Conservation (phyloP, 2,329 filamentous ascomycete species). For the Bipolaris victoriae region DNA sequence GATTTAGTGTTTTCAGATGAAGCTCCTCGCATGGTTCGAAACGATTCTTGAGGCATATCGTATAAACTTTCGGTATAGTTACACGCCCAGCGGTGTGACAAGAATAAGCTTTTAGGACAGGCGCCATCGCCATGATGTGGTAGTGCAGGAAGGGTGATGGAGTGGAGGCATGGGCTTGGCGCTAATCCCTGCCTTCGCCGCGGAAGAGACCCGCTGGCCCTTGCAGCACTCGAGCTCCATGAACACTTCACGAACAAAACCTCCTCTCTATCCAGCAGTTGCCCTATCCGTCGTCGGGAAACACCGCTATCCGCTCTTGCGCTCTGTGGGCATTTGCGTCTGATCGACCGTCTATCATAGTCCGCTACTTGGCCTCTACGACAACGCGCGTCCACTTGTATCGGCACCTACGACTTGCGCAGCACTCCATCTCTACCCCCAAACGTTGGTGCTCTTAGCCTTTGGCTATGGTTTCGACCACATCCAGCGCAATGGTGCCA, state of each 20-base stretch:
- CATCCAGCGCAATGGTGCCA: slow-evolving; percentile 23
- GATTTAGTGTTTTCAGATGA: not conserved
- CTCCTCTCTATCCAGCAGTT: not conserved
- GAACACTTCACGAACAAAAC: slow-evolving; percentile 10
- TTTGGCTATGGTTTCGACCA: slow-evolving; percentile 39
- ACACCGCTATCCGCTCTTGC: not conserved
- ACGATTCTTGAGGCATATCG: not conserved
- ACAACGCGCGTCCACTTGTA: slow-evolving; percentile 1
- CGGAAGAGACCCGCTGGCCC: slow-evolving; percentile 24
- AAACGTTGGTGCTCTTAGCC: slow-evolving; percentile 1
- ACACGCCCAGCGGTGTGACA: not conserved
- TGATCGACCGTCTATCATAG: not conserved
- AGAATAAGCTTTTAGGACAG: slow-evolving; percentile 2
- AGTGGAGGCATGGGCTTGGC: slow-evolving; percentile 12
- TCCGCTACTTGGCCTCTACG: not conserved
- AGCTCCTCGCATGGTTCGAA: not conserved
- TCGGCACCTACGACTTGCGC: slow-evolving; percentile 1
- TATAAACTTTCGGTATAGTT: not conserved
- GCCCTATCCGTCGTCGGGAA: not conserved
- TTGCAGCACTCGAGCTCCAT: slow-evolving; percentile 14
- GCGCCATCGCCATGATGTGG: not conserved
- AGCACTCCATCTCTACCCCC: slow-evolving; percentile 1
- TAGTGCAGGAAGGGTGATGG: not conserved
- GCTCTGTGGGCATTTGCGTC: not conserved
- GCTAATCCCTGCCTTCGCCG: slow-evolving; percentile 22